Conservation (phyloP, 257 asterid species). For the Dorcoceras hygrometricum region DNA sequence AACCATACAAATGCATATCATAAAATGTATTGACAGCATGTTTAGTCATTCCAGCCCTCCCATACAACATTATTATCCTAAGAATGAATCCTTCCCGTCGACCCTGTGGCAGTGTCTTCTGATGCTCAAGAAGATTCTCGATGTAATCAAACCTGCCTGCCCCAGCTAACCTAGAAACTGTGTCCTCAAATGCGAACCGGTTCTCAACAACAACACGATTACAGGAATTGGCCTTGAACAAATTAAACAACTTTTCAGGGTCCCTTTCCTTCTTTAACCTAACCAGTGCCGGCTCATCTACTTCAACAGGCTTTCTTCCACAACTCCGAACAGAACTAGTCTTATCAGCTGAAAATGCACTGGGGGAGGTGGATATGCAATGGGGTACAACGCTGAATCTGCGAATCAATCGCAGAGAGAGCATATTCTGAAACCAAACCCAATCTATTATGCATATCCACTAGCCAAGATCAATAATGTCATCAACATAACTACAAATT, state of each 20-base stretch:
- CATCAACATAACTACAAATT: slow-evolving; percentile 21
- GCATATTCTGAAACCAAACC: slow-evolving; percentile 52
- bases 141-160: slow-evolving; percentile 70
- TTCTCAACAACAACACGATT: slow-evolving; percentile 69
- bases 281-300: slow-evolving; percentile 65
- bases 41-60: slow-evolving; percentile 63
- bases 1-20: slow-evolving; percentile 73
- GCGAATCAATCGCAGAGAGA: slow-evolving; percentile 71
- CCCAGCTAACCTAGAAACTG: slow-evolving; percentile 71
- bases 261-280: slow-evolving; percentile 70
- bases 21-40: slow-evolving; percentile 65
- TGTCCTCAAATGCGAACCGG: slow-evolving; percentile 70
- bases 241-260: slow-evolving; percentile 60
- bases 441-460: slow-evolving; percentile 37
- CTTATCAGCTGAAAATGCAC: slow-evolving; percentile 23
- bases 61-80: slow-evolving; percentile 71
- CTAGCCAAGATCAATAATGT: slow-evolving; percentile 30
- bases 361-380: slow-evolving; percentile 24
- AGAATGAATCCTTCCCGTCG: slow-evolving; percentile 80
- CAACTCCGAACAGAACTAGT: slow-evolving; percentile 23
- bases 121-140: slow-evolving; percentile 74
- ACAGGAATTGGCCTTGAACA: slow-evolving; percentile 72
- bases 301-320: slow-evolving; percentile 22
- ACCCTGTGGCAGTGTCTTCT: slow-evolving; percentile 81
- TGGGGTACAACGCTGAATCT: slow-evolving; percentile 51